phyloP scores from a whole-genome alignment of 148 eudicot species.

The Rhododendron griersonianum region DNA sequence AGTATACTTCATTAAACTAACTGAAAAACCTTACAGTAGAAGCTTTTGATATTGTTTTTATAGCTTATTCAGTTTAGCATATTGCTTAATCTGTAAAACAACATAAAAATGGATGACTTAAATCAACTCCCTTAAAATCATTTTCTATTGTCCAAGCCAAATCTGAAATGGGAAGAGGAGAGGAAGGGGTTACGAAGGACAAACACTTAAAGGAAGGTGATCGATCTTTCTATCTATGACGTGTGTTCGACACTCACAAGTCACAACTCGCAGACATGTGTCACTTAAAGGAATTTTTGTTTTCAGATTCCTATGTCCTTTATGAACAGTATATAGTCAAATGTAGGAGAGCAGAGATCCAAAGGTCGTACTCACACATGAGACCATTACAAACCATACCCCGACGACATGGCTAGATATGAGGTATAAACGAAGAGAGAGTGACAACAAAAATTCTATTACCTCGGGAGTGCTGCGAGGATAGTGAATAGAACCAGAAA shows the following conservation, averaged over 20 bases:
- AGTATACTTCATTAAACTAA: neutral
- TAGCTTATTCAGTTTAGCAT: neutral
- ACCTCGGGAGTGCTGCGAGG: conserved; percentile 90
- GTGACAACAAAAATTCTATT: neutral
- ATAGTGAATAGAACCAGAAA: conserved; percentile 86
- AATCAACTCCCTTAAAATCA: neutral
- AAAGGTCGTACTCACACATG: neutral
- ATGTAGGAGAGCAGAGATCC: neutral
- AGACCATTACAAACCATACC: neutral
- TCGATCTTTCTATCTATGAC: too few relatives aligned
- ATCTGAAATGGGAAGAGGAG: too few relatives aligned
- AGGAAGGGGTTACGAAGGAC: too few relatives aligned
- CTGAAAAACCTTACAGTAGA: neutral
- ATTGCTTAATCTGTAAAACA: neutral
- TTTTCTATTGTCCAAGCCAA: too few relatives aligned
- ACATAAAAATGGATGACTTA: neutral
- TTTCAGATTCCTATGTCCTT: neutral
- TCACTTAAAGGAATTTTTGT: too few relatives aligned
- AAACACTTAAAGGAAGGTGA: too few relatives aligned
- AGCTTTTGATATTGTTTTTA: neutral
- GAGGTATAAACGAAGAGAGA: neutral
- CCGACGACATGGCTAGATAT: neutral
- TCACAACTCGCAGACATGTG: too few relatives aligned
- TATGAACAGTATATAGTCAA: neutral
- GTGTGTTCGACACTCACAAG: too few relatives aligned